These are phyloP conservation scores for Glebionis coronaria DNA, from an alignment of 129 eudicot genomes.

Conservation along the genomic window DNA sequence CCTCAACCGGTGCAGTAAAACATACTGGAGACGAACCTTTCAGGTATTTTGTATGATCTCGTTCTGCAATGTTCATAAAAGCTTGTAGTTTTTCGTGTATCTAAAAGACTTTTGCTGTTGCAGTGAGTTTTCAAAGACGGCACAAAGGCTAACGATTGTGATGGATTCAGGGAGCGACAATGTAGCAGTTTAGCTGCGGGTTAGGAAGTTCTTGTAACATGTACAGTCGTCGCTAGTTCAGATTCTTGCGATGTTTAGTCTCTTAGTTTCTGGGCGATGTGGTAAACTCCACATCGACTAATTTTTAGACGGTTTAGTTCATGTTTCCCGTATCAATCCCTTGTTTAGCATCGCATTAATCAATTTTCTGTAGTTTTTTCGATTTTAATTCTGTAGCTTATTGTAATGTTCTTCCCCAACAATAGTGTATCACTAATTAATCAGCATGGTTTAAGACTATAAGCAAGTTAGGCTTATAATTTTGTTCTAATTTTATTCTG, in stretches of 20 bases:
- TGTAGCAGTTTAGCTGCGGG: constrained; percentile 40
- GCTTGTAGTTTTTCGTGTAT: not conserved
- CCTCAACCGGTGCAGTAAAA: constrained; percentile 44
- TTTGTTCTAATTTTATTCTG: too few relatives aligned
- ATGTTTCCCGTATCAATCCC: constrained; percentile 17
- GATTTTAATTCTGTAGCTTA: not conserved
- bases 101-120: constrained; percentile 17
- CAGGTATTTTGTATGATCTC: constrained; percentile 39
- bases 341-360: constrained; percentile 7
- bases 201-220: constrained; percentile 29
- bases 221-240: constrained; percentile 45
- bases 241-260: constrained; percentile 13
- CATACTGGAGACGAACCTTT: constrained; percentile 68
- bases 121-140: constrained; percentile 70
- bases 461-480: too few relatives aligned
- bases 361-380: constrained; percentile 13
- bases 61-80: not conserved
- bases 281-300: constrained; percentile 35
- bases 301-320: constrained; percentile 21
- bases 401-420: constrained; percentile 1
- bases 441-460: not conserved
- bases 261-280: constrained; percentile 24
- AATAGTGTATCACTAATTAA: not conserved
- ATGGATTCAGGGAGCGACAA: constrained; percentile 50
- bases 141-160: constrained; percentile 63